phyloP scores from a whole-genome alignment of 805 yeast genomes.

The Ogataea glucozyma region DNA sequence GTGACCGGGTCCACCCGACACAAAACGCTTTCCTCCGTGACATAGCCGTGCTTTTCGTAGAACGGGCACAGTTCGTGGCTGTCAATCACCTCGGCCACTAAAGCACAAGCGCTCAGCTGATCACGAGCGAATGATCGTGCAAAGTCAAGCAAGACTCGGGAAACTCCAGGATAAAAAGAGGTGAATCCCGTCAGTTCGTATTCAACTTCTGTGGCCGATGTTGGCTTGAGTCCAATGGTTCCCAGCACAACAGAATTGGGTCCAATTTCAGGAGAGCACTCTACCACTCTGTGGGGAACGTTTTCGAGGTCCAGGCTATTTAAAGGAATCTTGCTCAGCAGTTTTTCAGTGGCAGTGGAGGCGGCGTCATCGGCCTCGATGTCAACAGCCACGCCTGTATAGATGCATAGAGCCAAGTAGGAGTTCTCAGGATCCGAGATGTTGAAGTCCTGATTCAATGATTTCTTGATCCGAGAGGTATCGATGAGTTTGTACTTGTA shows the following conservation, averaged over 20 bases:
- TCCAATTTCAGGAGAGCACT: slow-evolving; percentile 25
- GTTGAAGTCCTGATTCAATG: slow-evolving; percentile 30
- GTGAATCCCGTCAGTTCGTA: slow-evolving; percentile 55
- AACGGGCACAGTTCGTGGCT: slow-evolving; percentile 51
- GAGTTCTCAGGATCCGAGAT: slow-evolving; percentile 27
- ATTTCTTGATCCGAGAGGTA: slow-evolving; percentile 42
- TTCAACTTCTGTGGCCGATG: slow-evolving; percentile 2
- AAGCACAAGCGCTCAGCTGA: slow-evolving; percentile 16
- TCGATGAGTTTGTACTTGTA: slow-evolving; percentile 43
- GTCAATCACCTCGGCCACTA: slow-evolving; percentile 45
- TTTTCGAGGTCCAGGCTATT: slow-evolving; percentile 18
- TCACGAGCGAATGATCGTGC: slow-evolving; percentile 17
- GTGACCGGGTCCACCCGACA: slow-evolving; percentile 30
- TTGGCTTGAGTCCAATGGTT: slow-evolving; percentile 38
- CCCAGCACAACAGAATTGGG: slow-evolving; percentile 36
- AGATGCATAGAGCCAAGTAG: slow-evolving; percentile 24
- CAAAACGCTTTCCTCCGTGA: slow-evolving; percentile 25
- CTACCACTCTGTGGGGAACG: slow-evolving; percentile 5
- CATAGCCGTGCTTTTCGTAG: slow-evolving; percentile 46
- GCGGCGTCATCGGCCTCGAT: slow-evolving; percentile 20
- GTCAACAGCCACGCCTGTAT: slow-evolving; percentile 23
- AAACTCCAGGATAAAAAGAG: slow-evolving; percentile 45
- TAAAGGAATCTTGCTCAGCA: slow-evolving; percentile 17
- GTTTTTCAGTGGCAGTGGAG: slow-evolving; percentile 19
- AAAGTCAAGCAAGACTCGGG: slow-evolving; percentile 27